These are phyloP conservation scores for Rhodotorula graminis DNA, from an alignment of 768 basidiomycete species.

Conservation along the genomic window DNA sequence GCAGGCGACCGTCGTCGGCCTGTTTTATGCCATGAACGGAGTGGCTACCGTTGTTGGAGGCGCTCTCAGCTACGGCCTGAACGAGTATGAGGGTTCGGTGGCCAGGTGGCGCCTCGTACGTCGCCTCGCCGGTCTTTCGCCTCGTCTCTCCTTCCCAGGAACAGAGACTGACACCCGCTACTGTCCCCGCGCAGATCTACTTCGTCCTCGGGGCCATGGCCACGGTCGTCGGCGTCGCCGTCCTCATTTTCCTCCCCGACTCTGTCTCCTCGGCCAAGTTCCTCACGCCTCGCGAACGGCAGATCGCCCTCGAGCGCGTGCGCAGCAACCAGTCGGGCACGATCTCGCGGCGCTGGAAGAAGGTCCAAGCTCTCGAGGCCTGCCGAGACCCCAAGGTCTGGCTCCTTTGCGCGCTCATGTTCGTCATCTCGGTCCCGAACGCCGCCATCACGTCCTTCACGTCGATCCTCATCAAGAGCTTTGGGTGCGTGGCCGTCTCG, in stretches of 20 bases:
- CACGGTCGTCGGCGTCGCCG: constrained; percentile 34
- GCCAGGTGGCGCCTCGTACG: constrained; percentile 52
- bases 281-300: constrained; percentile 59
- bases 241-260: constrained; percentile 62
- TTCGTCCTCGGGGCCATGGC: constrained; percentile 8
- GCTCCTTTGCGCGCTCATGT: constrained; percentile 58
- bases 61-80: constrained; percentile 59
- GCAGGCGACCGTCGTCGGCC: constrained; percentile 60
- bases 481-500: neutral
- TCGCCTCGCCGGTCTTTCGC: neutral
- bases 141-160: too few species aligned
- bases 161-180: neutral
- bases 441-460: constrained; percentile 26
- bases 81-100: constrained; percentile 53
- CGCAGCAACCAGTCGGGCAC: constrained; percentile 62
- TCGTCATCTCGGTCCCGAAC: constrained; percentile 52
- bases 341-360: constrained; percentile 59
- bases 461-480: constrained; percentile 18
- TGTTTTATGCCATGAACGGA: constrained; percentile 62
- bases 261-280: constrained; percentile 60
- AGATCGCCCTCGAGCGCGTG: constrained; percentile 62
- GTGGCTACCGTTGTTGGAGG: constrained; percentile 53
- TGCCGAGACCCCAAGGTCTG: constrained; percentile 59
- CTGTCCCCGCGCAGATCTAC: constrained; percentile 10
- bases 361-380: constrained; percentile 58